Evolutionary conservation across 2,329 filamentous ascomycete genomes (phyloP), one percentile per base, ranked within the genome.

Genomic region (Pseudonectria buxi): DNA sequence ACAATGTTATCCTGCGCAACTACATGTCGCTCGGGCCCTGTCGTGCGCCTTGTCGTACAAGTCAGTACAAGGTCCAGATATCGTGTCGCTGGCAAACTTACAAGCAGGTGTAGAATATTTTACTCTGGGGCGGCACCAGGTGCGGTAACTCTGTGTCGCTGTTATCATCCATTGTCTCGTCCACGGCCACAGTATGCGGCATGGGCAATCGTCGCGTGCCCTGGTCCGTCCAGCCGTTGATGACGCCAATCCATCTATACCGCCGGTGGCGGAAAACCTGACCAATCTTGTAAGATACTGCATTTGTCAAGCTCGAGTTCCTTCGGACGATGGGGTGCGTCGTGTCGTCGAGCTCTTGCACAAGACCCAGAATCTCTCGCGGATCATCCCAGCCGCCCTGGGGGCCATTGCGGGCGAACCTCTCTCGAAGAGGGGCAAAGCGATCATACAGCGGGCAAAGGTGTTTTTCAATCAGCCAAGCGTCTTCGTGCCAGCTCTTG

Each of bases 261-360:
- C 88, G 75, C 42, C 71, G 78, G 61, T 98, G 92, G 31, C 72
- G 74, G 56, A 96, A 94, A 6, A 95, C 73, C 50, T 94, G 83
- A 1, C 92, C 92, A 32, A 95, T 74, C 33, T 71, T 76, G 57
- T 78, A 90, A 2, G 56, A 48, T 22, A 59, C 50, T 4, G 47
- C 43, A 24, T 51, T 42, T 7, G 44, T 45, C 5, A 36, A 41
- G 34, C 32, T 25, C 35, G 34, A n/a, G 52, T 47, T 30, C 53
- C 57, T 58, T 15, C 44, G 57, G 49, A 49, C 58, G 43, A 50
- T 52, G 16, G 48, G 47, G 26, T 72, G 64, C 39, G 55, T 47
- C 14, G 65, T 44, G 14, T 57, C 55, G 50, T 76, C 72, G 11
- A 67, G 53, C 33, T 67, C 65, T 30, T 62, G 58, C 27, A 74